Base-by-base conservation (phyloP, 805 yeast species). In the Kluyveromyces dobzhanskii region DNA sequence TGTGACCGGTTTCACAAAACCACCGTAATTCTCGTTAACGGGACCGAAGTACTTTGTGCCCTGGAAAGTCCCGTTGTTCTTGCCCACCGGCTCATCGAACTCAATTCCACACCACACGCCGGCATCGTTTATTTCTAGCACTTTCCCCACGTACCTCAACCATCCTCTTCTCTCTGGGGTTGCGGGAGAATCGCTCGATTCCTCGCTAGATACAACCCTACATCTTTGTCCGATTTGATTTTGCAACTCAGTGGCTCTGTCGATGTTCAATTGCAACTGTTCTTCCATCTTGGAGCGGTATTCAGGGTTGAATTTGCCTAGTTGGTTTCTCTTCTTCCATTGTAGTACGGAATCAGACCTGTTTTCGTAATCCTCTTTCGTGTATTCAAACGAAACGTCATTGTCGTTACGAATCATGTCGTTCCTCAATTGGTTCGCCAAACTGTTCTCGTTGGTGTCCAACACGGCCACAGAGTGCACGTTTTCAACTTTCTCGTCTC, bases 11-110 rank as follows among this genome's bases (percentile, higher is more conserved):
- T 74, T 74, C 11, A 87, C 75, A 57, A 90, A 85, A 4, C 86
- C 77, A 4, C 97, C 97, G 51, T 84, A 78, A 16, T 71, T 70
- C 0, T 51, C 51, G 4, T 53, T 51, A 4, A 65, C 63, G 24
- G 86, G 75, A 4, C 67, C 62, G 53, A 90, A 88, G 46, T 83
- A 71, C 26, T 67, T 51, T 1, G 48, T 55, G 0, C 85, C 87
- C 26, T 76, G 74, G 29, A 86, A 64, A 16, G 75, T 61, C 0
- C 97, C 97, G 53, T 85, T 76, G 52, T 88, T 85, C 57, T 82
- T 85, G 4, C 97, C 97, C 6, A 73, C 71, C 0, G 97, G 90
- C 48, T 83, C 86, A 49, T 84, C 92, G 39, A 87, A 78, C 49
- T 80, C 84, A 3, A 90, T 73, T 0, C 97, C 97, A 23, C 84